Percentiles rank a stretch among this genome's conserved stretches.
Conservation (phyloP, 257 asterid genomes). For the Salvia splendens region DNA sequence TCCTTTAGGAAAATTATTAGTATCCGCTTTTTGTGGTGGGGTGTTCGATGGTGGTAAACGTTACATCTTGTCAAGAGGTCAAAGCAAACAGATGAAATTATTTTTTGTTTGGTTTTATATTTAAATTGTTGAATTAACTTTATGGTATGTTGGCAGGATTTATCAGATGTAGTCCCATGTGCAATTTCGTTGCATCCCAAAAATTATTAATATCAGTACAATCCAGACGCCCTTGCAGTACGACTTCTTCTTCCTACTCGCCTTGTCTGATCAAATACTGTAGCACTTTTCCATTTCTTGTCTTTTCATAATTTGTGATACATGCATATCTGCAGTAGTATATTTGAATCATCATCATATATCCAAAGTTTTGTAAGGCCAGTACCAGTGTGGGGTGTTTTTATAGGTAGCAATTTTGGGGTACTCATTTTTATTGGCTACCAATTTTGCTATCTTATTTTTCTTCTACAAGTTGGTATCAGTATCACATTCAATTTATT, state of each 20-base stretch:
- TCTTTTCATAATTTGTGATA: constrained; percentile 4
- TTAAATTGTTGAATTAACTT: neutral
- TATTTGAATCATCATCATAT: too few relatives aligned
- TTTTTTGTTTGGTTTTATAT: neutral
- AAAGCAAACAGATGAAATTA: constrained; percentile 34
- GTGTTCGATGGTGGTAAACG: constrained; percentile 21
- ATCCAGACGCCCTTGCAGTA: constrained; percentile 1
- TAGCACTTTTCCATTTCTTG: neutral
- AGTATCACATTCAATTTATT: too few relatives aligned
- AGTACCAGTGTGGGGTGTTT: too few relatives aligned
- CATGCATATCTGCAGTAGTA: too few relatives aligned
- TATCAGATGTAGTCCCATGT: constrained; percentile 27
- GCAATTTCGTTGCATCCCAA: constrained; percentile 17
- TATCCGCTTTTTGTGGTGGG: neutral
- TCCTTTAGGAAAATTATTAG: too few relatives aligned
- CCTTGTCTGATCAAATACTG: constrained; percentile 29
- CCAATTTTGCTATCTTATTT: too few relatives aligned
- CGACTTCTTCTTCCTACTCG: neutral
- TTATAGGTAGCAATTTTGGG: too few relatives aligned
- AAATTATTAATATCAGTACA: constrained; percentile 10
- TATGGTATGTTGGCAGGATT: constrained; percentile 25
- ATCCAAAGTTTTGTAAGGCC: too few relatives aligned
- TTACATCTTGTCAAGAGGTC: constrained; percentile 50
- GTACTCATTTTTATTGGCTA: too few relatives aligned
- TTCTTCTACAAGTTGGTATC: too few relatives aligned